Base-by-base conservation (phyloP, 148 eudicot species). In the Diospyros kaki region DNA sequence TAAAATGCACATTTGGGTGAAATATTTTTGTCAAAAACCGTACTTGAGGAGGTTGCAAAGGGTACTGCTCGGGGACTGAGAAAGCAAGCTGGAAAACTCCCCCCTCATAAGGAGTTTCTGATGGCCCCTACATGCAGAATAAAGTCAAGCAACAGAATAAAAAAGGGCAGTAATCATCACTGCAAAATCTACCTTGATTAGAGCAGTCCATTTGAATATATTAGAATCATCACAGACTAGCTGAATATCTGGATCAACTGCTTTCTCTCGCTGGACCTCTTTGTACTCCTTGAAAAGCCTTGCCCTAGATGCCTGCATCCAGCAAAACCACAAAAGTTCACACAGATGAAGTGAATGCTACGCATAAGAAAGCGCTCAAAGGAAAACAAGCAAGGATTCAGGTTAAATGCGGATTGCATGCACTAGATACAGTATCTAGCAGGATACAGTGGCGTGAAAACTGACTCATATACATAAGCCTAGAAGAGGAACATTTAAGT, bases 41-140 rank as follows among this genome's bases (percentile, higher is more conserved):
- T 72, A 95, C 97, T 95, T 95, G 99, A 73, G 97, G 99, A 73
- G 99, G 99, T 82, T 95, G 99, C 90, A 95, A 79, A 55, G 99
- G 99, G 82, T 95, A 95, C 62, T 90, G 96, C 87, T 95, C 97
- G 71, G 96, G 97, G 55, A 95, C 91, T 48, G 94, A 86, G 80
- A 95, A 90, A n/a, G 96, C 99, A 73, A 95, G 96, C 89, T 95
- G 99, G 84, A 95, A 95, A 77, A 95, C 85, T 53, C 99, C 97
- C 80, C 96, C 97, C 69, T 95, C 96, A 76, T 74, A 92, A 75
- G 99, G 97, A 77, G 99, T 92, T 82, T 92, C 97, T 6, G 97
- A 84, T 74, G 99, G 97, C 43, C 99, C 97, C 99, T 92, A 75
- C 55, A 82, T n/a, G 64, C n/a, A 69, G 52, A 54, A 66, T 9